Percentiles rank a stretch among this genome's conserved stretches.
Evolutionary conservation across 2,329 filamentous ascomycete genomes (phyloP).

Genomic region (Septoria linicola): DNA sequence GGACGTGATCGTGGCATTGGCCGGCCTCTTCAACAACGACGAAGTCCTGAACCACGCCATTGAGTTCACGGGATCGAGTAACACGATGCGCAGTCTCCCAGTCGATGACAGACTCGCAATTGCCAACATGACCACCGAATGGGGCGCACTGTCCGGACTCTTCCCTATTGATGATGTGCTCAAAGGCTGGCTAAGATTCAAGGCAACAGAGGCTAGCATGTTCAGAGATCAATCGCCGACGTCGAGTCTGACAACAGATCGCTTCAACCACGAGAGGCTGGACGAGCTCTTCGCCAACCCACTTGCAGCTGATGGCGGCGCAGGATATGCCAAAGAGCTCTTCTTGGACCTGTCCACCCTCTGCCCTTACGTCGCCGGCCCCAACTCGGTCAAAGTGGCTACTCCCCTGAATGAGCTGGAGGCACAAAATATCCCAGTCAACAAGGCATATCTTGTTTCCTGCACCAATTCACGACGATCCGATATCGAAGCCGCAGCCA

Average conservation of each 20-base stretch:
- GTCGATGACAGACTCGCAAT: conserved; percentile 74
- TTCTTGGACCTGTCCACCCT: conserved; percentile 81
- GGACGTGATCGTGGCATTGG: conserved; percentile 88
- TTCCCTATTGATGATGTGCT: conserved; percentile 79
- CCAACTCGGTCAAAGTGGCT: conserved; percentile 86
- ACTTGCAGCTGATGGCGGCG: conserved; percentile 70
- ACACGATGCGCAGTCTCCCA: conserved; percentile 70
- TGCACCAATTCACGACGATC: conserved; percentile 85
- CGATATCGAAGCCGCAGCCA: conserved; percentile 77
- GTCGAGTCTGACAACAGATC: conserved; percentile 50
- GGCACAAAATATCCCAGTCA: conserved; percentile 68
- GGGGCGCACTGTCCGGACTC: conserved; percentile 69
- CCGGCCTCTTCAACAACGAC: conserved; percentile 79
- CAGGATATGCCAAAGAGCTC: conserved; percentile 77
- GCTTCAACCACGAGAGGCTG: conserved; percentile 70
- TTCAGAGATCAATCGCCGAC: conserved; percentile 51
- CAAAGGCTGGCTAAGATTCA: conserved; percentile 70
- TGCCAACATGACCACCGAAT: conserved; percentile 79
- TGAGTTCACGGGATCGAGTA: conserved; percentile 78
- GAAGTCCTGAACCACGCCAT: conserved; percentile 90
- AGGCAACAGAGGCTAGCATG: conserved; percentile 71
- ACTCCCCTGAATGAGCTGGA: conserved; percentile 75
- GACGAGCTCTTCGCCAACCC: conserved; percentile 69
- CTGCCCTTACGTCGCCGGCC: conserved; percentile 79
- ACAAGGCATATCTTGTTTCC: conserved; percentile 84